Evolutionary conservation across 176 grass and related monocot genomes (phyloP).

Genomic region (Oryza coarctata): DNA sequence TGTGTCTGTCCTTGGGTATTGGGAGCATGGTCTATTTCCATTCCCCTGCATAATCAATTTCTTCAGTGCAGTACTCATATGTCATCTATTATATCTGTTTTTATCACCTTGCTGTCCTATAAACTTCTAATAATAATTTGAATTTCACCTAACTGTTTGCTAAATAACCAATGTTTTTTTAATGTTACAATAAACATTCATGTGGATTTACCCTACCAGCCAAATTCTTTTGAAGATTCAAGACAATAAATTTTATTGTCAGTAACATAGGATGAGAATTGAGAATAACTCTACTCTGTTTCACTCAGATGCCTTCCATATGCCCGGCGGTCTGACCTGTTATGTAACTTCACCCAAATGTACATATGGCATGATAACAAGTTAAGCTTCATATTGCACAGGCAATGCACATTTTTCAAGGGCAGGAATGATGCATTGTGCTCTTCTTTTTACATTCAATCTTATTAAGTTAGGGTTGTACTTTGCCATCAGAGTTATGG

Average conservation of each 20-base stretch:
- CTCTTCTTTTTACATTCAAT: not conserved
- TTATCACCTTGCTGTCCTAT: not conserved
- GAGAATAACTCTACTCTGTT: not conserved
- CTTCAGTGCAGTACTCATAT: not conserved
- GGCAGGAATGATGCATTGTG: not conserved
- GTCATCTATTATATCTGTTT: not conserved
- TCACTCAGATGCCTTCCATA: not conserved
- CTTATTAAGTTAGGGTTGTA: not conserved
- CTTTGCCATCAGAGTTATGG: conserved; percentile 5
- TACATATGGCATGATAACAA: not conserved
- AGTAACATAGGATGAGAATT: not conserved
- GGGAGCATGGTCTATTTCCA: not conserved
- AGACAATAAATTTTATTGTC: not conserved
- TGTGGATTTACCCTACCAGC: not conserved
- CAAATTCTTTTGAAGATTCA: conserved; percentile 2
- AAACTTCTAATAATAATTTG: not conserved
- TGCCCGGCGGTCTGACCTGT: not conserved
- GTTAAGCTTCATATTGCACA: conserved; percentile 15
- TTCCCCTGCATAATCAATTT: not conserved
- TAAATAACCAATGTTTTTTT: not conserved
- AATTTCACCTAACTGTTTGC: not conserved
- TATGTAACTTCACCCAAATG: not conserved
- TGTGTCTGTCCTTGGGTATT: not conserved
- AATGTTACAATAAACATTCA: not conserved
- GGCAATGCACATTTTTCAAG: conserved; percentile 18